phyloP scores from a whole-genome alignment of 495 filamentous ascomycete genomes.

The Talaromyces nanjingensis region DNA sequence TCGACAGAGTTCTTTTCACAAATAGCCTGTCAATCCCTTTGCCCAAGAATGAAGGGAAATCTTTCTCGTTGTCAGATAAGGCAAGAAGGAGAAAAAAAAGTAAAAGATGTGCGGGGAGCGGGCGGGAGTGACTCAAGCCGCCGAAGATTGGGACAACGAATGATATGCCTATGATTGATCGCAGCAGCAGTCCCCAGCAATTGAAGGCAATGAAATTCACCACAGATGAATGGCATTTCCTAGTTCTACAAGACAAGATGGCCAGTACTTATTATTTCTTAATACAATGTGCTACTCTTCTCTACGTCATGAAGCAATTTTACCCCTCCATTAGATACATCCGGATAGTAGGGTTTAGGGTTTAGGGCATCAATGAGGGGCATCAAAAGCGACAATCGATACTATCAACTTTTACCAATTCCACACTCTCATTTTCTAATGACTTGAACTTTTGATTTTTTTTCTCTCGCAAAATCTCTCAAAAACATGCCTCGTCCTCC shows the following conservation, averaged over 20 bases:
- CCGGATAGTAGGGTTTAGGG: conserved; percentile 25
- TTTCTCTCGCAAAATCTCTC: not conserved
- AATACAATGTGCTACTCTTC: not conserved
- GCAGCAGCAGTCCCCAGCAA: not conserved
- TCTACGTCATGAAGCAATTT: not conserved
- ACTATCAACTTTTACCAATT: not conserved
- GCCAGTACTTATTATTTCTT: not conserved
- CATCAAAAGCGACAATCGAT: not conserved
- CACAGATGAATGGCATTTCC: not conserved
- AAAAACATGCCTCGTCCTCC: not conserved
- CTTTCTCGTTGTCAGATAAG: not conserved
- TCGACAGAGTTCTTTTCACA: not conserved
- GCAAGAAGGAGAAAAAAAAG: not conserved
- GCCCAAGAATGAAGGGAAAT: not conserved
- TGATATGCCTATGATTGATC: not conserved
- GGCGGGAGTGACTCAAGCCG: conserved; percentile 1
- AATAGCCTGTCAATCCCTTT: not conserved
- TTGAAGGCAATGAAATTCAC: not conserved
- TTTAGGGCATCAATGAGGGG: conserved; percentile 35
- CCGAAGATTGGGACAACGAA: conserved; percentile 4
- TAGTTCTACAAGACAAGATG: not conserved
- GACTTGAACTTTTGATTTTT: not conserved
- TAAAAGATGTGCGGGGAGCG: conserved; percentile 8
- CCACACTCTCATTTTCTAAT: not conserved
- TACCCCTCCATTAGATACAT: not conserved